Conservation (phyloP, 2,329 filamentous ascomycete species). For the Cladophialophora exuberans region DNA sequence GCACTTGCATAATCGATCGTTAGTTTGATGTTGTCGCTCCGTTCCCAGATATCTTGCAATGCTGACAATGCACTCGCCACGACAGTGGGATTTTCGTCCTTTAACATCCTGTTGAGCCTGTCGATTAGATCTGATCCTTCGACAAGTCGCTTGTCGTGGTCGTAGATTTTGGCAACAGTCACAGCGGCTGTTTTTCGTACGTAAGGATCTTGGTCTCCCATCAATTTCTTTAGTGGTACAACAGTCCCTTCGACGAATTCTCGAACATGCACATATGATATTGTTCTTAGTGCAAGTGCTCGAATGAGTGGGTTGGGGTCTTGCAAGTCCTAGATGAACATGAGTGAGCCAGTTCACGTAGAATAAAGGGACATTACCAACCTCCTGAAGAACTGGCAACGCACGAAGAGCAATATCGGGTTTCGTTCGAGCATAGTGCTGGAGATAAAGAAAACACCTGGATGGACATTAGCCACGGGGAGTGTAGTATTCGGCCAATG, state of each 20-base stretch:
- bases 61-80: conserved; percentile 90
- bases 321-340: conserved; percentile 74
- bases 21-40: conserved; percentile 94
- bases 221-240: conserved; percentile 76
- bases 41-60: conserved; percentile 97
- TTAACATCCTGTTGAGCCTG: conserved; percentile 81
- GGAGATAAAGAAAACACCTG: conserved; percentile 96
- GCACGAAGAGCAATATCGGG: conserved; percentile 93
- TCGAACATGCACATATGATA: conserved; percentile 95
- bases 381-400: conserved; percentile 80
- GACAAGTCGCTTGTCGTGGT: conserved; percentile 88
- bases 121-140: conserved; percentile 92
- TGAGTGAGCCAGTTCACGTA: neutral
- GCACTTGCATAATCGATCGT: conserved; percentile 98
- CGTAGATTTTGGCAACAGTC: conserved; percentile 95
- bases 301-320: conserved; percentile 90
- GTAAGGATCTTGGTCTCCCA: conserved; percentile 88
- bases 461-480: neutral
- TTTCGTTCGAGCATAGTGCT: conserved; percentile 94
- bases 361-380: conserved; percentile 44
- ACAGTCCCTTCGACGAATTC: conserved; percentile 94
- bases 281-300: conserved; percentile 87
- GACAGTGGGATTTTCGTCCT: conserved; percentile 96
- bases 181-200: conserved; percentile 97
- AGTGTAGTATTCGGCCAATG: neutral